phyloP scores from a whole-genome alignment of 2,329 filamentous ascomycete genomes.

The Colletotrichum gloeosporioides region DNA sequence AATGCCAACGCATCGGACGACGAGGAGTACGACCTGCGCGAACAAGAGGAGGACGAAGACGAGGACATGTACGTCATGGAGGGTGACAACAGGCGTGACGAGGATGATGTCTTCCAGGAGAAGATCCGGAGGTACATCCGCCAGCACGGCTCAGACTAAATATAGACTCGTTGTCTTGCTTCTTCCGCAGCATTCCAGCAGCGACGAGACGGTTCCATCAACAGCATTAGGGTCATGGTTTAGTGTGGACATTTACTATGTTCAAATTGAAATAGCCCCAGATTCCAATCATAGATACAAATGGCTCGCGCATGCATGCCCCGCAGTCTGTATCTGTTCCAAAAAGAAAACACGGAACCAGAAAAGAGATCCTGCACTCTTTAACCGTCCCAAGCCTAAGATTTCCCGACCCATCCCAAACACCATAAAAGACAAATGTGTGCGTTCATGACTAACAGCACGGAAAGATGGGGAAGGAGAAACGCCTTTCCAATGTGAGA shows the following conservation, averaged over 20 bases:
- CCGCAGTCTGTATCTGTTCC: not conserved
- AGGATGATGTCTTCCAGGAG: constrained; percentile 29
- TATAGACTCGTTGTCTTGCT: not conserved
- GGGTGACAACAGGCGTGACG: constrained; percentile 37
- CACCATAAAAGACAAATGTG: not conserved
- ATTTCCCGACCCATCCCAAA: not conserved
- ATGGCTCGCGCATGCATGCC: not conserved
- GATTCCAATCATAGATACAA: not conserved
- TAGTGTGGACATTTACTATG: not conserved
- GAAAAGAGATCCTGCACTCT: not conserved
- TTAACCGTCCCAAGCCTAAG: not conserved
- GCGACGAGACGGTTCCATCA: not conserved
- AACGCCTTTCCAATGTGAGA: constrained; percentile 11
- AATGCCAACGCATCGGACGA: constrained; percentile 59
- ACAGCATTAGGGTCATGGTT: not conserved
- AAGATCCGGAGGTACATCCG: constrained; percentile 26
- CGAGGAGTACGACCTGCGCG: constrained; percentile 55
- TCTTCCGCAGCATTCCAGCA: not conserved
- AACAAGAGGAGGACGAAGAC: constrained; percentile 41
- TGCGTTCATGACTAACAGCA: not conserved
- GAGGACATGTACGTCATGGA: constrained; percentile 39
- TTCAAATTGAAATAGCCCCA: constrained; percentile 1
- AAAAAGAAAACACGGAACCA: not conserved
- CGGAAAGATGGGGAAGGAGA: not conserved
- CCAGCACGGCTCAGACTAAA: constrained; percentile 14